These are phyloP conservation scores for Apium graveolens DNA, from an alignment of 129 eudicot species.

Conservation along the genomic window DNA sequence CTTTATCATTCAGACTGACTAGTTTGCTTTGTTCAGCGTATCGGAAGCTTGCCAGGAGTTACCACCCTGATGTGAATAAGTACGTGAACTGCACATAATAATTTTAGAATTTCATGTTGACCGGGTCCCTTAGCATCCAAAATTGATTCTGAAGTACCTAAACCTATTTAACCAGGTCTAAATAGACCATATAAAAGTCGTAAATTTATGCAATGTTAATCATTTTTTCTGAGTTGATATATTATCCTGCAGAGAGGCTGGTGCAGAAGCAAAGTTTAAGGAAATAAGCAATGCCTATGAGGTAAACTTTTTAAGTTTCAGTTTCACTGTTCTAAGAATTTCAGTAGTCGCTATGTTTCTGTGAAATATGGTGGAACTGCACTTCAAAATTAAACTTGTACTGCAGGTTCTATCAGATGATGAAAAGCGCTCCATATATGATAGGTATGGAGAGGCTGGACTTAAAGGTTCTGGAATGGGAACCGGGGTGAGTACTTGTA, in stretches of 20 bases:
- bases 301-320: slow-evolving; percentile 23
- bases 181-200: background rate
- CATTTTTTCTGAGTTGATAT: slow-evolving; percentile 13
- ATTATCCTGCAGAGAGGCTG: slow-evolving; percentile 67
- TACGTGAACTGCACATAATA: slow-evolving; percentile 28
- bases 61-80: slow-evolving; percentile 99
- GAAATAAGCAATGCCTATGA: slow-evolving; percentile 97
- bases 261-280: slow-evolving; percentile 91
- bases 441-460: slow-evolving; percentile 93
- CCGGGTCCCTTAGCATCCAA: background rate
- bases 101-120: background rate
- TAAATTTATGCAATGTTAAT: background rate
- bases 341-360: background rate
- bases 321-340: background rate
- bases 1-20: background rate
- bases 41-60: slow-evolving; percentile 93
- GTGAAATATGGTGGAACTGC: background rate
- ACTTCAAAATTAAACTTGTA: slow-evolving; percentile 16
- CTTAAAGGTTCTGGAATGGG: slow-evolving; percentile 93
- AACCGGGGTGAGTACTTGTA: slow-evolving; percentile 57
- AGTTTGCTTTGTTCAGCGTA: slow-evolving; percentile 50
- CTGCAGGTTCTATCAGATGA: slow-evolving; percentile 86
- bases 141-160: background rate
- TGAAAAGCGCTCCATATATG: slow-evolving; percentile 96
- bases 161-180: background rate